Conservation (phyloP, 2,329 filamentous ascomycete genomes). For the Mycosphaerella arachidis region DNA sequence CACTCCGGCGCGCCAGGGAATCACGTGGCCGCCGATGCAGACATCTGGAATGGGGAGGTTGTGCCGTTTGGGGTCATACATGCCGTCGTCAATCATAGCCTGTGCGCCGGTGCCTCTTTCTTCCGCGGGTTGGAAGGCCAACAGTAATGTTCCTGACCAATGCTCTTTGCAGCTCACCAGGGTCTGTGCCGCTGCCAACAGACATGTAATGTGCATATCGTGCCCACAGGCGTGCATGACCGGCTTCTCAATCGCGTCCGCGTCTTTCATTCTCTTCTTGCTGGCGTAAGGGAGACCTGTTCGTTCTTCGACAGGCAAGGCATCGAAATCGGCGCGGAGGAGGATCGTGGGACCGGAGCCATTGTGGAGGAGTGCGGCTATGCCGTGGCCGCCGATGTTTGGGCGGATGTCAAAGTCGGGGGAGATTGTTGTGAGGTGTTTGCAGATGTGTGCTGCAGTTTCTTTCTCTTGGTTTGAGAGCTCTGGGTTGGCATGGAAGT, state of each 20-base stretch:
- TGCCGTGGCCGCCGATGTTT: conserved; percentile 55
- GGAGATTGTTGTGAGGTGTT: conserved; percentile 36
- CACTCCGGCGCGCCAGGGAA: conserved; percentile 40
- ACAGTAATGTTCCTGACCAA: conserved; percentile 61
- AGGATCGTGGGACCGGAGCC: conserved; percentile 53
- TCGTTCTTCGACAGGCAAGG: conserved; percentile 53
- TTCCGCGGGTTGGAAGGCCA: conserved; percentile 65
- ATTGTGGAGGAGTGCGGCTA: conserved; percentile 55
- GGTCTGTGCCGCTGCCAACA: conserved; percentile 53
- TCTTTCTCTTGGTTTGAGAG: conserved; percentile 54
- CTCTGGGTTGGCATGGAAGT: conserved; percentile 57
- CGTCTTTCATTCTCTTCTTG: conserved; percentile 38
- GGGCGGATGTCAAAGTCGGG: conserved; percentile 44
- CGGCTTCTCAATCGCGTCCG: conserved; percentile 47
- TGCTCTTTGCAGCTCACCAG: conserved; percentile 41
- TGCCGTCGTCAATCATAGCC: conserved; percentile 57
- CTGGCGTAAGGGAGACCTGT: conserved; percentile 56
- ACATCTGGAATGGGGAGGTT: conserved; percentile 54
- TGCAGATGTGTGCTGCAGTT: conserved; percentile 48
- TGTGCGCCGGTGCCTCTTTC: conserved; percentile 60
- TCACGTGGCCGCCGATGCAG: conserved; percentile 55
- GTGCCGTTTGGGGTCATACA: conserved; percentile 43
- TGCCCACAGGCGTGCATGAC: conserved; percentile 69
- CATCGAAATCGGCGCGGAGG: conserved; percentile 60
- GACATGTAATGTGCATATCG: conserved; percentile 58